Base-by-base conservation (phyloP, 768 basidiomycete species). In the Boletus subparvulus region DNA sequence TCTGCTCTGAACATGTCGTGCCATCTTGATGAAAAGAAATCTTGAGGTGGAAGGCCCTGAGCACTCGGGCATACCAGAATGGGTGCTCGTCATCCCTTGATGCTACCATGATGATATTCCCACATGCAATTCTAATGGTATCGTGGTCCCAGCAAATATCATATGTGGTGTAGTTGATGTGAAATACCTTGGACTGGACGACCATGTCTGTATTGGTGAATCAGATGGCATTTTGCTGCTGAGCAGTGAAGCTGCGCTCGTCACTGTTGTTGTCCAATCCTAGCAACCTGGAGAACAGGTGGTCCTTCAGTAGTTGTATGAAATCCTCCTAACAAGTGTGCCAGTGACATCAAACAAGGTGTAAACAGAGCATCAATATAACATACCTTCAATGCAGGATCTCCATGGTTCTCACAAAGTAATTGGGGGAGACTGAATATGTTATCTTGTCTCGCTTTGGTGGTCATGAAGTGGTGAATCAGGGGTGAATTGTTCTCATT, bases 111-210 rank as follows among this genome's bases (percentile, higher is more conserved):
- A 68, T 36, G 24, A 54, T 43, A 19, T 40, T 41, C 1, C 45
- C 40, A 1, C 24, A 12, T 2, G 13, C 11, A 1, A 52, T 30
- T 4, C 50, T 50, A 6, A 68, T 47, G 0, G 17, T 39, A n/a
- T 65, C 61, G 5, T 55, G 41, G n/a, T 40, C 62, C 5, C 55
- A 13, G 12, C 50, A 37, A 14, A 68, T 21, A 24, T 67, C 60
- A 16, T 67, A 68, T 2, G 61, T 63, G 2, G 59, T 63, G n/a
- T 67, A 65, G 28, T 47, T 40, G 1, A 65, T 8, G 1, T 30
- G 56, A 8, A 62, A 3, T 2, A 52, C 1, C 35, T 52, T 52
- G 1, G 51, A 52, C 42, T 52, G 42, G 10, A 52, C 4, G 7
- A 52, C 51, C 5, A n/a, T 35, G 28, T 19, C 41, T 1, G 37